Conservation (phyloP, 73 alveolate genomes). For the Paramecium primaurelia region DNA sequence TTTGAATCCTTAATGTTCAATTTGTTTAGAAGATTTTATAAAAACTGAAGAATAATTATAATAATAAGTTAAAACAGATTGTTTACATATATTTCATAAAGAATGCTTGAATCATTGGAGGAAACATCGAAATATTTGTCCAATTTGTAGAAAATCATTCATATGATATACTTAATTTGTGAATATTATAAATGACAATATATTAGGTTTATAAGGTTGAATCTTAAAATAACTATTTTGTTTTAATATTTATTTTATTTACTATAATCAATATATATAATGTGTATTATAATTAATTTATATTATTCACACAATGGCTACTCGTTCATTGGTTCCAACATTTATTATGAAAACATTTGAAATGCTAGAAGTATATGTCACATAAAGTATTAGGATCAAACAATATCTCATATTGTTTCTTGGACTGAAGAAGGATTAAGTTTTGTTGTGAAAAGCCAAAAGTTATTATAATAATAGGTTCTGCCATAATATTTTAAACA, state of each 20-base stretch:
- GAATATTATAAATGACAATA: not conserved
- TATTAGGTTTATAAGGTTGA: not conserved
- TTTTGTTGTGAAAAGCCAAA: slow-evolving; percentile 32
- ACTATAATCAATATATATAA: not conserved
- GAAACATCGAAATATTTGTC: not conserved
- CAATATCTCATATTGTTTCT: not conserved
- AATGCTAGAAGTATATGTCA: slow-evolving; percentile 26
- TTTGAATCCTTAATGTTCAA: not conserved
- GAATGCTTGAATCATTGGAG: not conserved
- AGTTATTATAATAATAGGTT: not conserved
- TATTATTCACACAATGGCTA: not conserved
- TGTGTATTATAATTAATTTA: not conserved
- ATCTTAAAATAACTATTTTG: not conserved
- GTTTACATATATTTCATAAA: not conserved
- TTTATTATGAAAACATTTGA: slow-evolving; percentile 40
- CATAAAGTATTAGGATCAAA: not conserved
- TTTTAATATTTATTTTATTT: not conserved
- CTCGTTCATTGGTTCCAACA: slow-evolving; percentile 28
- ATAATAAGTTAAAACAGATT: not conserved
- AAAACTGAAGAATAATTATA: not conserved
- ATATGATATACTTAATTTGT: not conserved
- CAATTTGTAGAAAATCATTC: not conserved
- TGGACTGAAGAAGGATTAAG: slow-evolving; percentile 48
- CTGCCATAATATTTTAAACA: slow-evolving; percentile 42
- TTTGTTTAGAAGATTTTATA: not conserved